Evolutionary conservation across 192 early-diverging fungal species (phyloP).

Genomic region (Coemansia sp.): DNA sequence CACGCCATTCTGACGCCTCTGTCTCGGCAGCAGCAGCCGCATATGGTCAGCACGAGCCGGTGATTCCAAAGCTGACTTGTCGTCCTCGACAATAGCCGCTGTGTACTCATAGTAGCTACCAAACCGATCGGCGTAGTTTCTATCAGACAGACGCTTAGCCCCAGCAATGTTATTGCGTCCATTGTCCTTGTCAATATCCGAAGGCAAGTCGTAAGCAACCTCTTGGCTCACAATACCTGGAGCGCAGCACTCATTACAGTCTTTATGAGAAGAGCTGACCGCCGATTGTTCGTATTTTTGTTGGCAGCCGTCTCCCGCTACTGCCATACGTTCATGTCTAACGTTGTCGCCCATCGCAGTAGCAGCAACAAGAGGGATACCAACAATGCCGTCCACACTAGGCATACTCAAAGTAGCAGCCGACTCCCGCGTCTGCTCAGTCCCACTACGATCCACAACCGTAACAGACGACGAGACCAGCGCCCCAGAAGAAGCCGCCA

Average conservation of each 20-base stretch:
- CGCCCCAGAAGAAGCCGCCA: neutral
- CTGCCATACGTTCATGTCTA: neutral
- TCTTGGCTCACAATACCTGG: neutral
- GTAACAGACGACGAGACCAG: neutral
- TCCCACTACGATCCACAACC: neutral
- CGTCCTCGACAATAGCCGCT: constrained; percentile 21
- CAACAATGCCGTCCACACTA: neutral
- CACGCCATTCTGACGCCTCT: constrained; percentile 1
- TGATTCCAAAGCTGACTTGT: constrained; percentile 4
- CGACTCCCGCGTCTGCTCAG: neutral
- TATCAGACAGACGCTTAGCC: neutral
- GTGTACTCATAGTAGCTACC: constrained; percentile 41
- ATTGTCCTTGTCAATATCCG: constrained; percentile 1
- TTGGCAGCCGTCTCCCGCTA: neutral
- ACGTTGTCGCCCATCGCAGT: constrained; percentile 4
- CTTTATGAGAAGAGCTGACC: neutral
- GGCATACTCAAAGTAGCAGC: neutral
- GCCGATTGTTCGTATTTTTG: neutral
- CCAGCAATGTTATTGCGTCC: constrained; percentile 1
- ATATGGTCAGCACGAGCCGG: neutral
- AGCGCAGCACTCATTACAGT: neutral
- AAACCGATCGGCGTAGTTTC: constrained; percentile 35
- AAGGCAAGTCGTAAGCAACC: neutral
- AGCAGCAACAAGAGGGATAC: neutral
- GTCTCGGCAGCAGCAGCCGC: neutral